Conservation (phyloP, 805 yeast species). For the Suhomyces vadensis region DNA sequence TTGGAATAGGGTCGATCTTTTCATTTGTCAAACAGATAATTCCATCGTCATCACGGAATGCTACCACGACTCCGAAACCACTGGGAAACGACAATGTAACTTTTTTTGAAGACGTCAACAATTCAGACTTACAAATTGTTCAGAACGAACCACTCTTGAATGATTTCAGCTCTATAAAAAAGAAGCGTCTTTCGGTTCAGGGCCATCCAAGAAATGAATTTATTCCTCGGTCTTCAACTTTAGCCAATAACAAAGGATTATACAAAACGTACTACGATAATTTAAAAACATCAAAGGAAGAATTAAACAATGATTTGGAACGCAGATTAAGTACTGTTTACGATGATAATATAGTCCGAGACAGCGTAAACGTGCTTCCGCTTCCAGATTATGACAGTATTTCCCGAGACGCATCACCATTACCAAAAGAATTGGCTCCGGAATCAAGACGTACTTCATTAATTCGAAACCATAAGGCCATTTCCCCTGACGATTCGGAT, state of each 20-base stretch:
- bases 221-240: conserved; percentile 30
- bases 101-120: conserved; percentile 4
- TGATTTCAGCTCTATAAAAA: conserved; percentile 28
- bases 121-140: conserved; percentile 5
- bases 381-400: background rate
- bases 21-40: background rate
- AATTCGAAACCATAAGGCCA: too few species aligned
- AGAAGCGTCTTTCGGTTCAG: conserved; percentile 28
- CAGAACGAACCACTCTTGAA: conserved; percentile 21
- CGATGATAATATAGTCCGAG: conserved; percentile 15
- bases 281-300: conserved; percentile 19
- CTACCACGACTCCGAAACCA: conserved; percentile 1
- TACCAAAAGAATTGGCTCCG: background rate
- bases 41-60: background rate
- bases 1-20: conserved; percentile 6
- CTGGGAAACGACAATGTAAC: background rate
- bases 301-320: conserved; percentile 27
- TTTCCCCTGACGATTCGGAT: background rate
- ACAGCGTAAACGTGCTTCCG: conserved; percentile 9
- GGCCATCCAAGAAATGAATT: conserved; percentile 15
- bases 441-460: background rate
- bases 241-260: conserved; percentile 15
- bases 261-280: conserved; percentile 22
- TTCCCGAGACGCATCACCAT: conserved; percentile 9
- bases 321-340: conserved; percentile 26